Evolutionary conservation across 1,139 yeast genomes (phyloP).

Genomic region (Nematodospora anomalae): DNA sequence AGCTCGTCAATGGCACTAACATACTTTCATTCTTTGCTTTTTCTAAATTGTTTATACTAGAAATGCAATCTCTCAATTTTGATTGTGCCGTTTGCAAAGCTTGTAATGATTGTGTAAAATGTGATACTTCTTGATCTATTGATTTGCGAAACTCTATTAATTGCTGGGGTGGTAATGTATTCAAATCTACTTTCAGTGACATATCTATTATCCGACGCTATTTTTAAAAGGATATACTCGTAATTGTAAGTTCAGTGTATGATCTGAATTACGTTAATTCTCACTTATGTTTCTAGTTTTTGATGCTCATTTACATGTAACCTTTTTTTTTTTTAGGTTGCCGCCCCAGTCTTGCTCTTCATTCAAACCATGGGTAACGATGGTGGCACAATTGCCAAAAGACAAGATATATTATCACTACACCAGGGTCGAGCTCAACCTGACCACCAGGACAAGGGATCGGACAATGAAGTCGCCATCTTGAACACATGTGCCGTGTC

Average conservation of each 20-base stretch:
- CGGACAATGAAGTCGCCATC: conserved; percentile 27
- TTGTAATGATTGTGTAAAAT: conserved; percentile 78
- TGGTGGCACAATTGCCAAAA: conserved; percentile 51
- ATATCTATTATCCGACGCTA: no score
- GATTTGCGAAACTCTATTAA: conserved; percentile 80
- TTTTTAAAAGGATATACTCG: no score
- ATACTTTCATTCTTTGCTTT: conserved; percentile 46
- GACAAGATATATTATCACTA: conserved; percentile 41
- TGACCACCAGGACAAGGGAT: conserved; percentile 21
- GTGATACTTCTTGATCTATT: conserved; percentile 82
- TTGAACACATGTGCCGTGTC: conserved; percentile 28
- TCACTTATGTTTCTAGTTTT: no score
- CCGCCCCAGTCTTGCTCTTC: conserved; percentile 1
- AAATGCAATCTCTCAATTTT: conserved; percentile 79
- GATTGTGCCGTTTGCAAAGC: conserved; percentile 83
- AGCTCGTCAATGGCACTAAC: conserved; percentile 84
- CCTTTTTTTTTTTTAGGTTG: conserved; percentile 2
- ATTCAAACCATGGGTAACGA: conserved; percentile 44
- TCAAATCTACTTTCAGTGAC: conserved; percentile 51
- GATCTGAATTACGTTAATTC: no score
- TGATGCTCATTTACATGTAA: no score
- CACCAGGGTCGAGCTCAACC: conserved; percentile 16
- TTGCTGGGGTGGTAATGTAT: conserved; percentile 78
- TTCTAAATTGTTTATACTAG: conserved; percentile 62
- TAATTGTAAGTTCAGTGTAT: no score